A percentile compares a stretch with the other conserved stretches of the same genome.
Evolutionary conservation across 1,284 basidiomycete species (phyloP).

Genomic region (Mycosarcoma maydis): DNA sequence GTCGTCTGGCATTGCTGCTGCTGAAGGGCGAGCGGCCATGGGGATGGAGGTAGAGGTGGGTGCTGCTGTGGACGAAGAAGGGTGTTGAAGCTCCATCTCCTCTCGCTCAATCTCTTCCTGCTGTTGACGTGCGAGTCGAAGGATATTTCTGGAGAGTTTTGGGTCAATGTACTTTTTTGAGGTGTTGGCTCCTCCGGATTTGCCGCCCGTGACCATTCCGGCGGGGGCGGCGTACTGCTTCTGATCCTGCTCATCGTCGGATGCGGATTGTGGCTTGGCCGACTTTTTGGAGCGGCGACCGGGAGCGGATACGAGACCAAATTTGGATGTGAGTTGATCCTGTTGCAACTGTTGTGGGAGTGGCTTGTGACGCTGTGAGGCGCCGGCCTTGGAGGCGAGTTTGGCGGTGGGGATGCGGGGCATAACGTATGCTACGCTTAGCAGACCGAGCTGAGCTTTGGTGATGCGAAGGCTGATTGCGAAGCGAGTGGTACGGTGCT

Average conservation of each 20-base stretch:
- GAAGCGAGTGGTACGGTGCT: background rate
- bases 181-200: slow-evolving; percentile 39
- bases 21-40: slow-evolving; percentile 48
- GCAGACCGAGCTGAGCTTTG: too few relatives aligned
- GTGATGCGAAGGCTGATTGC: background rate
- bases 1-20: slow-evolving; percentile 69
- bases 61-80: slow-evolving; percentile 7
- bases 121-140: slow-evolving; percentile 90
- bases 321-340: slow-evolving; percentile 50
- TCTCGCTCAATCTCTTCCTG: slow-evolving; percentile 78
- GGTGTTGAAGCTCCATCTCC: slow-evolving; percentile 53
- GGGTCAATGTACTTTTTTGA: slow-evolving; percentile 62
- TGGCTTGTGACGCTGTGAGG: slow-evolving; percentile 45
- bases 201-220: slow-evolving; percentile 54
- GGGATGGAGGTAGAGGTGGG: slow-evolving; percentile 55
- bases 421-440: too few relatives aligned
- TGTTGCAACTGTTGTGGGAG: slow-evolving; percentile 51
- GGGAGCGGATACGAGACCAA: slow-evolving; percentile 50
- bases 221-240: slow-evolving; percentile 32
- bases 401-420: slow-evolving; percentile 46
- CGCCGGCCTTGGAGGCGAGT: slow-evolving; percentile 27
- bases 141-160: slow-evolving; percentile 86
- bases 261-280: slow-evolving; percentile 17
- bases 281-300: slow-evolving; percentile 42
- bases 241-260: slow-evolving; percentile 35